Conservation (phyloP, 495 filamentous ascomycete genomes). For the Lepidopterella palustris region DNA sequence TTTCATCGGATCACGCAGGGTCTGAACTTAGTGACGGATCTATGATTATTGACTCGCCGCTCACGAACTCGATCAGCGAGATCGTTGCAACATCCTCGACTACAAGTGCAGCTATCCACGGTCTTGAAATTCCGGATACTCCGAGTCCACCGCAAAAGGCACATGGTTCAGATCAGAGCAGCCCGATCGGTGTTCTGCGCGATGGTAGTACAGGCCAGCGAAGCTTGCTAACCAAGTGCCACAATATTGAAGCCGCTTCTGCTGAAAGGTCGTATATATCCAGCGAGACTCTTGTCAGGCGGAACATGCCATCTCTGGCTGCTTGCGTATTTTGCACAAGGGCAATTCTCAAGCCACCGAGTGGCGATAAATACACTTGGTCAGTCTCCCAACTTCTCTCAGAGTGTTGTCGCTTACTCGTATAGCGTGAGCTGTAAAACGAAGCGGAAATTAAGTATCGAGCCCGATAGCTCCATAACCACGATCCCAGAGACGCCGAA, state of each 20-base stretch:
- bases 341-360: not conserved
- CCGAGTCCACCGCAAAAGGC: not conserved
- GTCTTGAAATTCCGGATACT: constrained; percentile 7
- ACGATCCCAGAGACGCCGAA: constrained; percentile 9
- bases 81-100: not conserved
- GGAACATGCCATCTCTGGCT: not conserved
- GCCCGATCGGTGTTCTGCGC: not conserved
- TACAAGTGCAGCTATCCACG: not conserved
- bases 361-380: not conserved
- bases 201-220: not conserved
- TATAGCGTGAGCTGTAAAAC: constrained; percentile 2
- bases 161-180: not conserved
- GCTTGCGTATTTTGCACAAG: not conserved
- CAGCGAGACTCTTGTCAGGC: not conserved
- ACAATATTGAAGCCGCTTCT: too few relatives aligned
- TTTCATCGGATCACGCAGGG: not conserved
- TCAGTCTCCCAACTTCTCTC: not conserved
- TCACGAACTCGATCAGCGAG: not conserved
- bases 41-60: not conserved
- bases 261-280: not conserved
- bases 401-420: not conserved
- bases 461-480: not conserved
- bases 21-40: not conserved
- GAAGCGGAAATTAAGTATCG: not conserved
- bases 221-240: too few relatives aligned